A percentile compares a stretch with the other conserved stretches of the same genome.
Conservation (phyloP, 2,329 filamentous ascomycete species). For the Orbilia blumenaviensis region DNA sequence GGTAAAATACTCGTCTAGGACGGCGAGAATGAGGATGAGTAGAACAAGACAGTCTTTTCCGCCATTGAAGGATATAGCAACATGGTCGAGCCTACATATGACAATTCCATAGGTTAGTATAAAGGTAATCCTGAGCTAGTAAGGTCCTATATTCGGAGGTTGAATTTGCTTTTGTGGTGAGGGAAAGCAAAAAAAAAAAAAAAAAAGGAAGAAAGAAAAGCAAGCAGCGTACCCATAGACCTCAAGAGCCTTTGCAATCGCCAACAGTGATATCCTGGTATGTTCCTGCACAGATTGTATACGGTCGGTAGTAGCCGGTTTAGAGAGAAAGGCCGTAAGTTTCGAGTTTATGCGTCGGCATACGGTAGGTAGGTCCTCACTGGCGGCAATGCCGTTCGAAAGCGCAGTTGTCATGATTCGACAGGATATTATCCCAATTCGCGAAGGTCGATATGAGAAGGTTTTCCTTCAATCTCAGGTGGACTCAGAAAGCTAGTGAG, state of each 20-base stretch:
- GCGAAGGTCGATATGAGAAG: too few species aligned
- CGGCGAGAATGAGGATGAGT: conserved; percentile 82
- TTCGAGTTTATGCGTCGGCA: conserved; percentile 68
- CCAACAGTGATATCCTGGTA: conserved; percentile 74
- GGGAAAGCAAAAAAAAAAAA: too few species aligned
- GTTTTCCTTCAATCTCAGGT: too few species aligned
- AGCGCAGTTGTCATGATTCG: conserved; percentile 35
- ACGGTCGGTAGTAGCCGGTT: conserved; percentile 67
- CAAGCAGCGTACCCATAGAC: conserved; percentile 71
- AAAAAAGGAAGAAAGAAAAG: too few species aligned
- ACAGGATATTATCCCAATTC: too few species aligned
- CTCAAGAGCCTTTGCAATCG: conserved; percentile 78
- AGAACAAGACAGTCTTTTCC: conserved; percentile 97
- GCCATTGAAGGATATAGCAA: conserved; percentile 95
- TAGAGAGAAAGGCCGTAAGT: conserved; percentile 73
- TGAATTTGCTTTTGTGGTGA: too few species aligned
- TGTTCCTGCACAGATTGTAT: conserved; percentile 76
- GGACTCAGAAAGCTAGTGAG: too few species aligned
- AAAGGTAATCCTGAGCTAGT: too few species aligned
- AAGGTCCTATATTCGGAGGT: too few species aligned
- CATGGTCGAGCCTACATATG: conserved; percentile 71
- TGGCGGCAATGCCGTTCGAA: neutral
- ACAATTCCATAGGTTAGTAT: neutral
- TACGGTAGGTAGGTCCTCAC: conserved; percentile 57
- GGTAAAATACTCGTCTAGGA: conserved; percentile 62